Base-by-base conservation (phyloP, 306 rosid genomes). In the Sicyos edulis region DNA sequence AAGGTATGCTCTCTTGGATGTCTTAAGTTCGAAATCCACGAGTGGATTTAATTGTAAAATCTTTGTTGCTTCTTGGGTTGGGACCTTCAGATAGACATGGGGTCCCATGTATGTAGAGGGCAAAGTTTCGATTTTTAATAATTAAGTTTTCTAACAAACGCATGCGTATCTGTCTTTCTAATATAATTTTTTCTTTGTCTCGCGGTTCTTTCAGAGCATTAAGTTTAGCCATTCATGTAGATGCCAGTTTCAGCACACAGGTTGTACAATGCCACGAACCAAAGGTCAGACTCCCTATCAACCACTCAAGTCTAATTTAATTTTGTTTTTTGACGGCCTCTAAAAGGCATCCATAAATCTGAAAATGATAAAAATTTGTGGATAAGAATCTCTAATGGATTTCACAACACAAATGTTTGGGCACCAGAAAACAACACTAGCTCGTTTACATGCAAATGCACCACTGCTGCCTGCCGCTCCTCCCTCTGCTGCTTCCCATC, bases 361-460 rank as follows among this genome's bases (percentile, higher is more conserved):
- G 3, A 51, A 67, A 66, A 16, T 58, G 92, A 85, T 76, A 78
- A 88, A 81, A 73, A 86, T 77, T 70, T 86, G 96, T 86, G 98
- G 96, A 88, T 88, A 85, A 88, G 96, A 88, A 79, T 89, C 88
- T 77, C 58, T 26, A 4, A 9, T 74, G 78, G 77, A 81, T 86
- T 83, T 74, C 95, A 79, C 86, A 80, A 74, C 96, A 80, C 86
- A 66, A 40, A 84, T 83, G 78, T 12, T 45, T 70, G 32, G 45
- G 42, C 87, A 57, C 82, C 71, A 75, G 69, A 66, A 74, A 69
- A 29, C 78, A 72, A 75, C 22, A 32, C 37, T 42, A 8, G 22
- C 21, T 13, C 32, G 12, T 50, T 26, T n/a, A n/a, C 82, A 73
- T 76, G 85, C 81, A 68, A 49, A 13, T 68, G 8, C 56, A 13